A percentile compares a stretch with the other conserved stretches of the same genome.
phyloP scores from a whole-genome alignment of 345 rosid species.

The Mangifera indica region DNA sequence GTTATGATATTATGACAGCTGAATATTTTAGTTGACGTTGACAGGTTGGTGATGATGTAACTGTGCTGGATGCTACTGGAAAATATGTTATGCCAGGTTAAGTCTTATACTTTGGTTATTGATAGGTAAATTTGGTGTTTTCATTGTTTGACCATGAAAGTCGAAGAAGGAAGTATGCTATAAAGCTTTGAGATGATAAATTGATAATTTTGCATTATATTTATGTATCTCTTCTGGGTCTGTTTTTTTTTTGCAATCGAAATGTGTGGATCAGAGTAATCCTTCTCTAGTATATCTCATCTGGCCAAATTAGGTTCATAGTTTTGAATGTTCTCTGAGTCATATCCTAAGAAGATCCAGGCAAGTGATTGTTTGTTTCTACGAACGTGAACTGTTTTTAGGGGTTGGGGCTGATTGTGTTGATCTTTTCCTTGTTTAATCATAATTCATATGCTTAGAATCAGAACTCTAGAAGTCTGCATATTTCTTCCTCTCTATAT shows the following conservation, averaged over 20 bases:
- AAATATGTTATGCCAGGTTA: constrained; percentile 96
- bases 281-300: background rate
- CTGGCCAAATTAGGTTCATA: background rate
- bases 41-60: constrained; percentile 88
- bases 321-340: background rate
- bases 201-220: background rate
- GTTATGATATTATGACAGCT: constrained; percentile 8
- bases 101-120: background rate
- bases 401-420: background rate
- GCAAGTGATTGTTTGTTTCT: background rate
- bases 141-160: background rate
- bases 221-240: background rate
- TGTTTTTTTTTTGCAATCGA: constrained; percentile 4
- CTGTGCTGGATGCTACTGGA: constrained; percentile 85
- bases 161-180: background rate
- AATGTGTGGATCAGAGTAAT: background rate
- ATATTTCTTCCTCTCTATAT: background rate
- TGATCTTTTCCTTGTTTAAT: background rate
- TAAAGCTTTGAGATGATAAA: background rate
- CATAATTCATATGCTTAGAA: background rate
- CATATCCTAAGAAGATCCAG: background rate
- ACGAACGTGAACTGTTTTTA: background rate
- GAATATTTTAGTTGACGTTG: constrained; percentile 17
- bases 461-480: background rate
- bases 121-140: background rate